Evolutionary conservation across 495 filamentous ascomycete species (phyloP).

Genomic region (Penicillium coffeae): DNA sequence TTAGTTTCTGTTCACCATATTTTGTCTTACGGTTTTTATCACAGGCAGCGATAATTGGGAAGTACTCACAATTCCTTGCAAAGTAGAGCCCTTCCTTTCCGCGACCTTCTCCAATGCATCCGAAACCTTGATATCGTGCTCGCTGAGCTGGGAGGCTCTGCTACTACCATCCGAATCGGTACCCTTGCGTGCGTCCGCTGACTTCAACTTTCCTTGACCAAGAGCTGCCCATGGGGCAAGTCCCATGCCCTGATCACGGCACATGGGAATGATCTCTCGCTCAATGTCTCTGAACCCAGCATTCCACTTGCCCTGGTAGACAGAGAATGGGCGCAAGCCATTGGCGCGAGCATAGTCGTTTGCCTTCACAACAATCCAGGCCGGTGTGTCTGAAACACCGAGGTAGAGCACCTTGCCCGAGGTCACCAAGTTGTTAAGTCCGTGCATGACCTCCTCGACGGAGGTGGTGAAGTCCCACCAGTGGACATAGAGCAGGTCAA

Average conservation of each 20-base stretch:
- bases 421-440: slow-evolving; percentile 55
- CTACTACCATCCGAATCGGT: neutral
- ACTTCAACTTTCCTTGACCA: slow-evolving; percentile 26
- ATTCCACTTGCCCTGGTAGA: slow-evolving; percentile 32
- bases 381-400: slow-evolving; percentile 62
- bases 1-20: neutral
- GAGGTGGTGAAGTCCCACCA: slow-evolving; percentile 64
- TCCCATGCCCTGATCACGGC: slow-evolving; percentile 33
- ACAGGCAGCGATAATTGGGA: neutral
- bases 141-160: slow-evolving; percentile 22
- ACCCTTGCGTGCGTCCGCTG: neutral
- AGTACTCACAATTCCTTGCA: neutral
- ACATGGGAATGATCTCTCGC: slow-evolving; percentile 35
- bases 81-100: slow-evolving; percentile 35
- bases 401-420: slow-evolving; percentile 68
- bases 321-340: slow-evolving; percentile 20
- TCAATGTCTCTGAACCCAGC: slow-evolving; percentile 25
- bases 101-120: slow-evolving; percentile 56
- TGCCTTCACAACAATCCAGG: slow-evolving; percentile 36
- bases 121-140: slow-evolving; percentile 50
- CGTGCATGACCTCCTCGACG: slow-evolving; percentile 68
- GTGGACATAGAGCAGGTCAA: slow-evolving; percentile 70
- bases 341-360: slow-evolving; percentile 29
- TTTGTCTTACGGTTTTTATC: too few species aligned
- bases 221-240: slow-evolving; percentile 42